A percentile compares a stretch with the other conserved stretches of the same genome.
Conservation (phyloP, 768 basidiomycete species). For the Suillus luteus region DNA sequence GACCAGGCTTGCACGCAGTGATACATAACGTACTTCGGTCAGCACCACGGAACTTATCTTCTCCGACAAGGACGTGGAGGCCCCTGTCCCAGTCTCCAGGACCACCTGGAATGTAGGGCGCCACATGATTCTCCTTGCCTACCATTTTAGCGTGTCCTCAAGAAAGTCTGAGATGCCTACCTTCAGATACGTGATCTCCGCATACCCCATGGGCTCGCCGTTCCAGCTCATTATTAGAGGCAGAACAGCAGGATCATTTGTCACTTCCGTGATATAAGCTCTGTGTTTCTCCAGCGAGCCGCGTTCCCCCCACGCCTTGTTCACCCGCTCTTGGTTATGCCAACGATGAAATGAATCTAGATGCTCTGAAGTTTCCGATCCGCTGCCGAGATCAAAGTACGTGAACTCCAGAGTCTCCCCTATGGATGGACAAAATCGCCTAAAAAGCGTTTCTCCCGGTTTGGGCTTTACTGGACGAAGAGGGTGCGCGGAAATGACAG, state of each 20-base stretch:
- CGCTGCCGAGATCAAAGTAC: constrained; percentile 28
- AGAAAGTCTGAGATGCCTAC: constrained; percentile 31
- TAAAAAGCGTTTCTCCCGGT: constrained; percentile 43
- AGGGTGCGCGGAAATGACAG: constrained; percentile 53
- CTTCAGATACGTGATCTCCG: constrained; percentile 48
- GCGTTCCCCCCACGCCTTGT: constrained; percentile 46
- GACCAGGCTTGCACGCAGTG: neutral
- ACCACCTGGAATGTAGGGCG: constrained; percentile 29
- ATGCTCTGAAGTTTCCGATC: constrained; percentile 28
- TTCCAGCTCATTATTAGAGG: constrained; percentile 52
- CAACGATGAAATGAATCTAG: constrained; percentile 48
- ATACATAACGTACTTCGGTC: constrained; percentile 38
- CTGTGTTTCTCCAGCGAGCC: constrained; percentile 47
- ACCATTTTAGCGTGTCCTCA: neutral
- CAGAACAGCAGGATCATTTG: constrained; percentile 41
- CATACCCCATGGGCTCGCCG: constrained; percentile 43
- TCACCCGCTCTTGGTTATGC: constrained; percentile 53
- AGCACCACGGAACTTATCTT: constrained; percentile 46
- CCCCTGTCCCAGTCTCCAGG: constrained; percentile 38
- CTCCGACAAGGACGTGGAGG: constrained; percentile 48
- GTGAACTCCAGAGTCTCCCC: constrained; percentile 33
- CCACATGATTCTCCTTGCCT: constrained; percentile 24
- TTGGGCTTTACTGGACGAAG: constrained; percentile 50
- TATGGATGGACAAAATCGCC: constrained; percentile 36
- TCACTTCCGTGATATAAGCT: constrained; percentile 37